Percentiles rank a stretch among this genome's conserved stretches.
Evolutionary conservation across 23 red algal species (phyloP).

Genomic region (Gracilariopsis chorda): DNA sequence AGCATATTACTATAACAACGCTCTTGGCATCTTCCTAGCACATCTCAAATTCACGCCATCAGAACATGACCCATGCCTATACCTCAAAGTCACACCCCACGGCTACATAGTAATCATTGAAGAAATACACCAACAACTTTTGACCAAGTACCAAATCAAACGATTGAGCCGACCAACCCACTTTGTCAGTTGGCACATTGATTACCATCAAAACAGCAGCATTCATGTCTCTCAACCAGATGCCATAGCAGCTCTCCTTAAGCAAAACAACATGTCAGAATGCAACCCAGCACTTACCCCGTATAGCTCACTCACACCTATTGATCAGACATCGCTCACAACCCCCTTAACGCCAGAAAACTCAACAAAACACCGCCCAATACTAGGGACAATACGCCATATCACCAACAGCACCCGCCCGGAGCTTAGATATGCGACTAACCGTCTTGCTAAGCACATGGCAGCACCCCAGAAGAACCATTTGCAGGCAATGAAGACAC

Average conservation of each 20-base stretch:
- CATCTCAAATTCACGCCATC: not conserved
- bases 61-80: not conserved
- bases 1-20: too few relatives aligned
- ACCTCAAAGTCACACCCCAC: not conserved
- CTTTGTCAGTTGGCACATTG: not conserved
- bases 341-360: not conserved
- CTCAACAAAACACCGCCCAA: not conserved
- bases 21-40: not conserved
- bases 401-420: not conserved
- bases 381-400: not conserved
- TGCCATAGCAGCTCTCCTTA: not conserved
- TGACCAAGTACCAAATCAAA: not conserved
- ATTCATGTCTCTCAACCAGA: not conserved
- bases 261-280: not conserved
- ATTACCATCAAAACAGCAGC: not conserved
- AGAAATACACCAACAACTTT: not conserved
- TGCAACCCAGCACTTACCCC: not conserved
- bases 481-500: not conserved
- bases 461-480: not conserved
- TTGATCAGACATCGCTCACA: not conserved
- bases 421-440: not conserved
- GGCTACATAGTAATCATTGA: too few relatives aligned
- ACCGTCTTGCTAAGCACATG: not conserved
- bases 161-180: not conserved
- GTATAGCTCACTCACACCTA: not conserved